Conservation (phyloP, 1,284 basidiomycete genomes). For the Ustilago shanxiensis region DNA sequence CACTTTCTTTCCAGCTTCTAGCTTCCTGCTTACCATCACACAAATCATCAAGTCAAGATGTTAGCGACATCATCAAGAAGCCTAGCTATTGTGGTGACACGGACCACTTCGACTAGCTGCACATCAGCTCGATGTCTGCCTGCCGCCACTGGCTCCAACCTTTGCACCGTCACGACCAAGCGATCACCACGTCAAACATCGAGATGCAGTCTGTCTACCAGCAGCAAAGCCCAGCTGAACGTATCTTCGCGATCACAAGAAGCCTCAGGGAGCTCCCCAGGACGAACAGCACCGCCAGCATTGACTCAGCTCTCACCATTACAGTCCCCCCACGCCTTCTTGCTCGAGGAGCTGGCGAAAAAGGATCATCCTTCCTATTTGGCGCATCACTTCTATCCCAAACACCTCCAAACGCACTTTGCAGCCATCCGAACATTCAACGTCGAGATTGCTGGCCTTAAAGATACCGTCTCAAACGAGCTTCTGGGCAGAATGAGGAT, state of each 20-base stretch:
- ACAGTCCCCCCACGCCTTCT: conserved; percentile 39
- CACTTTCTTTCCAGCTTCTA: background rate
- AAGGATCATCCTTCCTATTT: conserved; percentile 63
- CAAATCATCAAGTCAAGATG: conserved; percentile 4
- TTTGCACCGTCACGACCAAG: too few relatives aligned
- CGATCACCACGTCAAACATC: too few relatives aligned
- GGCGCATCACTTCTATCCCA: conserved; percentile 63
- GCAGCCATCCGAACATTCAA: conserved; percentile 66
- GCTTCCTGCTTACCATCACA: background rate
- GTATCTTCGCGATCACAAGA: background rate
- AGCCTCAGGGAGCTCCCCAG: background rate
- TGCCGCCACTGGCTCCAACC: background rate
- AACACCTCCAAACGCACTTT: conserved; percentile 62
- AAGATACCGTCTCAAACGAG: conserved; percentile 66
- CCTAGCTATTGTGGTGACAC: background rate
- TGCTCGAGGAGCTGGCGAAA: conserved; percentile 41
- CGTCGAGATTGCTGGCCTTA: conserved; percentile 63
- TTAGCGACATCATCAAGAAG: conserved; percentile 8
- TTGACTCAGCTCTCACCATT: conserved; percentile 38
- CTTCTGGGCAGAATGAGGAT: conserved; percentile 66
- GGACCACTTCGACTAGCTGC: background rate
- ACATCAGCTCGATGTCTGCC: background rate
- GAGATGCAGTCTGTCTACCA: background rate
- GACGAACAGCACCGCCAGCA: conserved; percentile 38
- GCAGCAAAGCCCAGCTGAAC: background rate